Percentiles rank a stretch among this genome's conserved stretches.
Conservation (phyloP, 345 rosid genomes). For the Syzygium grande region DNA sequence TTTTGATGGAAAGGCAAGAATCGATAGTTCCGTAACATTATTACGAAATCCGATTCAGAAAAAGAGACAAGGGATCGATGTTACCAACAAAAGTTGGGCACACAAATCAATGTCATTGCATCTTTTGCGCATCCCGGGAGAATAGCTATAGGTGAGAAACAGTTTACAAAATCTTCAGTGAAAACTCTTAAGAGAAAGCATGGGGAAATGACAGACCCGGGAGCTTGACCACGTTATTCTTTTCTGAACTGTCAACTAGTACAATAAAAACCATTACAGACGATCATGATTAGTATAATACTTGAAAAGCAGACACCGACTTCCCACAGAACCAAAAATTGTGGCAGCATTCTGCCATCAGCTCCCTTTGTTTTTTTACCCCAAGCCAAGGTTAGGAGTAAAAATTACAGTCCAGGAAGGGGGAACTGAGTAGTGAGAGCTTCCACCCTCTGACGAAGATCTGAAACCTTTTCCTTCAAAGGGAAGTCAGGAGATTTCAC, state of each 20-base stretch:
- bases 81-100: background rate
- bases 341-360: background rate
- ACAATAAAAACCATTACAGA: background rate
- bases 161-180: background rate
- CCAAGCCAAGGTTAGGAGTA: background rate
- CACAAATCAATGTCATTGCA: background rate
- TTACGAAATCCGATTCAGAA: background rate
- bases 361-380: background rate
- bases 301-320: background rate
- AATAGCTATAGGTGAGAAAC: background rate
- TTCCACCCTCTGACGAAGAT: slow-evolving; percentile 58
- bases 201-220: background rate
- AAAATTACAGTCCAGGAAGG: slow-evolving; percentile 59
- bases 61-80: background rate
- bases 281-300: background rate
- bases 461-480: slow-evolving; percentile 35
- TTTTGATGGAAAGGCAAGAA: background rate
- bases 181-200: background rate
- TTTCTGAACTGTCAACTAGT: background rate
- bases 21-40: background rate
- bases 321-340: background rate
- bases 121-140: background rate
- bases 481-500: slow-evolving; percentile 53
- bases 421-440: slow-evolving; percentile 67
- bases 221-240: background rate